Percentiles rank a stretch among this genome's conserved stretches.
Conservation (phyloP, 768 basidiomycete genomes). For the Neoboletus brunneissimus region DNA sequence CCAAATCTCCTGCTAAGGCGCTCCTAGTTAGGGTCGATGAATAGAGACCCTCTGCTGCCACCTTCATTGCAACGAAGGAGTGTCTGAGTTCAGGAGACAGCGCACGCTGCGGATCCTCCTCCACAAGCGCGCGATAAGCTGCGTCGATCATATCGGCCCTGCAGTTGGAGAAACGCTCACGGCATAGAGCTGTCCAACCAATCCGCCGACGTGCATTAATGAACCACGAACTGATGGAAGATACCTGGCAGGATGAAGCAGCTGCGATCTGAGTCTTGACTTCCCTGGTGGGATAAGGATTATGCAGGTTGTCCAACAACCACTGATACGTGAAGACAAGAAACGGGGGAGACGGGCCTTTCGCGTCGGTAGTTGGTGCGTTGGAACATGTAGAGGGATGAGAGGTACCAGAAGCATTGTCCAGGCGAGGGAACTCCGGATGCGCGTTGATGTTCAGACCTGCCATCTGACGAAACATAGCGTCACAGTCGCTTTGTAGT, state of each 20-base stretch:
- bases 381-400: no score
- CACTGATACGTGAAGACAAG: constrained; percentile 35
- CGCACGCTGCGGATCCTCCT: constrained; percentile 12
- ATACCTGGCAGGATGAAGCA: constrained; percentile 15
- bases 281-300: constrained; percentile 47
- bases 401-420: neutral
- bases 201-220: constrained; percentile 47
- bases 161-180: constrained; percentile 24
- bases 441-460: neutral
- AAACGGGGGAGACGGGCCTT: neutral
- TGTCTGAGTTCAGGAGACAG: constrained; percentile 19
- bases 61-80: constrained; percentile 33
- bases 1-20: constrained; percentile 27
- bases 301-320: constrained; percentile 45
- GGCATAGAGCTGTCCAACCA: constrained; percentile 48
- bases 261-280: constrained; percentile 25
- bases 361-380: neutral
- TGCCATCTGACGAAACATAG: neutral
- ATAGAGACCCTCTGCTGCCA: constrained; percentile 32
- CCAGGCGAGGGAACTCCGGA: neutral
- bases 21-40: constrained; percentile 27
- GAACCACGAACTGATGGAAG: constrained; percentile 48
- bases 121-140: constrained; percentile 28
- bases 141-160: constrained; percentile 28
- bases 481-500: no score